Conservation (phyloP, 306 rosid genomes). For the Ochetophila trinervis region DNA sequence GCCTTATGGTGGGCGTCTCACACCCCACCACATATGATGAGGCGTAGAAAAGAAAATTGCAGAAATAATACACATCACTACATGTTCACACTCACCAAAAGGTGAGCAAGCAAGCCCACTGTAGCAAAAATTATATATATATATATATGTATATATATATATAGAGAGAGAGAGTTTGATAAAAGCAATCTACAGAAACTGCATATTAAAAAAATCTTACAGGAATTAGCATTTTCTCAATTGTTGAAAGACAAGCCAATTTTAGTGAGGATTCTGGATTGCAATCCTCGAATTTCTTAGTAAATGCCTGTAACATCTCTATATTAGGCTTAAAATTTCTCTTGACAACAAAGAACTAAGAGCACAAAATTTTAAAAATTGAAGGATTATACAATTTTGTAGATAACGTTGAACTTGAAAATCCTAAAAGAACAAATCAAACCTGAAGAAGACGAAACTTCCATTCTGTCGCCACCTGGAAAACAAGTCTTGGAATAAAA, state of each 20-base stretch:
- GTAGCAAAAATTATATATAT: too few species aligned
- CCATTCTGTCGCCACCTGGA: slow-evolving; percentile 47
- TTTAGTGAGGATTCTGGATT: slow-evolving; percentile 62
- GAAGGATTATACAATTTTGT: not conserved
- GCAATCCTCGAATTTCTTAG: slow-evolving; percentile 67
- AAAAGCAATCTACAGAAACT: not conserved
- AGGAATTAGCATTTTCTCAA: slow-evolving; percentile 66
- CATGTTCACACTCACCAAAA: too few species aligned
- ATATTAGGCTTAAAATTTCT: slow-evolving; percentile 18
- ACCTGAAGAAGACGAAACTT: slow-evolving; percentile 82
- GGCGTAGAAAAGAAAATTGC: too few species aligned
- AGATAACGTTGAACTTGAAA: not conserved
- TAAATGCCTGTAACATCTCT: slow-evolving; percentile 62
- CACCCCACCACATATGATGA: too few species aligned
- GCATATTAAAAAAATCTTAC: slow-evolving; percentile 47
- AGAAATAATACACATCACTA: too few species aligned
- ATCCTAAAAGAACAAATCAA: slow-evolving; percentile 14
- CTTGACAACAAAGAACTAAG: slow-evolving; percentile 9
- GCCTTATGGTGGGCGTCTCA: too few species aligned
- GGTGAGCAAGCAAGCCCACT: too few species aligned
- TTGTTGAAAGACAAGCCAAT: slow-evolving; percentile 63
- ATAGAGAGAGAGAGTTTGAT: not conserved
- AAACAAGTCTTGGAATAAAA: slow-evolving; percentile 70
- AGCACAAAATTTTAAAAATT: not conserved
- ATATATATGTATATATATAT: not conserved